phyloP scores from a whole-genome alignment of 768 basidiomycete genomes.

The Butyriboletus loyo region DNA sequence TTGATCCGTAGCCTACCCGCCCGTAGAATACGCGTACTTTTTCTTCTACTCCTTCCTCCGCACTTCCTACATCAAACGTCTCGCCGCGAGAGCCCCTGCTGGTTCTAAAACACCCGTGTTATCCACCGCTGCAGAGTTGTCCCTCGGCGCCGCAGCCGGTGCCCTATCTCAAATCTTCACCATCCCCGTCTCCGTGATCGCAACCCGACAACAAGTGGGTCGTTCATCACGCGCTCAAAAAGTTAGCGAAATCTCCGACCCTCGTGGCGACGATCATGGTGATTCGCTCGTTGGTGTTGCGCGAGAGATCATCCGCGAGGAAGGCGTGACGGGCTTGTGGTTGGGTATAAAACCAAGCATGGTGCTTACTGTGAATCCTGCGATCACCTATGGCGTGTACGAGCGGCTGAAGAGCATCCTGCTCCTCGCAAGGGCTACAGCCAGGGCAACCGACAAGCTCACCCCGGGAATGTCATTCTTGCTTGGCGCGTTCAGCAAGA shows the following conservation, averaged over 20 bases:
- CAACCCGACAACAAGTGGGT: conserved; percentile 93
- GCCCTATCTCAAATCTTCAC: conserved; percentile 97
- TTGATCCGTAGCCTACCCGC: not conserved
- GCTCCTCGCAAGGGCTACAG: conserved; percentile 50
- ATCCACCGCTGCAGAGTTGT: conserved; percentile 76
- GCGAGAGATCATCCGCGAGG: conserved; percentile 83
- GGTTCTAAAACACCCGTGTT: conserved; percentile 61
- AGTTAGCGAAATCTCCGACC: not conserved
- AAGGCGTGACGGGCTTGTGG: conserved; percentile 88
- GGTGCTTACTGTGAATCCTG: conserved; percentile 95
- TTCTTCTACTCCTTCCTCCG: conserved; percentile 97
- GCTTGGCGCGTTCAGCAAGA: conserved; percentile 92
- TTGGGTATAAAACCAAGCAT: conserved; percentile 87
- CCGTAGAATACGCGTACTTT: conserved; percentile 95
- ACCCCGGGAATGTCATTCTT: conserved; percentile 76
- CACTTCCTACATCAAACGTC: conserved; percentile 72
- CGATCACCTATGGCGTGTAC: conserved; percentile 94
- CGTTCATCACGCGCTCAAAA: conserved; percentile 25
- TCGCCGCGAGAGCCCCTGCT: conserved; percentile 54
- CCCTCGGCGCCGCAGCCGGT: conserved; percentile 89
- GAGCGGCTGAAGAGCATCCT: conserved; percentile 84
- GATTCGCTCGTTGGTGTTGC: conserved; percentile 81
- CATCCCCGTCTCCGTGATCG: conserved; percentile 96
- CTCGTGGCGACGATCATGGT: conserved; percentile 32
- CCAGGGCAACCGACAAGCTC: conserved; percentile 54